Conservation (phyloP, 345 rosid species). For the Citrus glauca region DNA sequence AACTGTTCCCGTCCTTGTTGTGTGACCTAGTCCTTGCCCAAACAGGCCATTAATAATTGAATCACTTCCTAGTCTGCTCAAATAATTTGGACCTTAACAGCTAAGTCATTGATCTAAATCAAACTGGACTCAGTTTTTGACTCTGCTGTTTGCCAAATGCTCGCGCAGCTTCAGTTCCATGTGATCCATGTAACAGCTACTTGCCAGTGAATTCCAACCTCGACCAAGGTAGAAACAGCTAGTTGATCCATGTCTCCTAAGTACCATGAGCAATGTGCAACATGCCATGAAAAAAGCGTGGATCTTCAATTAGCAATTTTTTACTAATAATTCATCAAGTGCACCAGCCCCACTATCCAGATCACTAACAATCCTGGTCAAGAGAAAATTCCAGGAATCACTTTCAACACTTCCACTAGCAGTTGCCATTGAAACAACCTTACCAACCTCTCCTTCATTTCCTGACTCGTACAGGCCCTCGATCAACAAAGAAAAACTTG, state of each 20-base stretch:
- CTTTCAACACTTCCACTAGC: conserved; percentile 42
- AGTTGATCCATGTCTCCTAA: neutral
- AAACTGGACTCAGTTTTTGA: neutral
- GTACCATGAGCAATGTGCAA: neutral
- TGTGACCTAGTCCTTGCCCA: neutral
- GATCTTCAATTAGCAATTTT: conserved; percentile 19
- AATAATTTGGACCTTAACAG: neutral
- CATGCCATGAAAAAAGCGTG: neutral
- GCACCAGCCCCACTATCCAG: conserved; percentile 32
- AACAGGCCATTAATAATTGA: neutral
- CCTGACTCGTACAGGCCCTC: conserved; percentile 39
- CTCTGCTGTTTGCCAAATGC: too few relatives aligned
- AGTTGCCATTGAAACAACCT: conserved; percentile 46
- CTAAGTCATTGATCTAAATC: neutral
- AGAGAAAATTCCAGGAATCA: conserved; percentile 58
- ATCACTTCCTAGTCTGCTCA: neutral
- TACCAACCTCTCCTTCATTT: conserved; percentile 46
- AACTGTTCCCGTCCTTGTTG: neutral
- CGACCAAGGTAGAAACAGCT: neutral
- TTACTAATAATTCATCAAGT: conserved; percentile 33
- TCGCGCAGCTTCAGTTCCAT: neutral
- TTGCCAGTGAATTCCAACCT: neutral
- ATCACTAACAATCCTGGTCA: conserved; percentile 34
- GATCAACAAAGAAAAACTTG: conserved; percentile 49
- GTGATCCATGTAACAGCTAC: neutral